Percentiles rank a stretch among this genome's conserved stretches.
phyloP scores from a whole-genome alignment of 2,329 filamentous ascomycete species.

The Lachnellula subtilissima region DNA sequence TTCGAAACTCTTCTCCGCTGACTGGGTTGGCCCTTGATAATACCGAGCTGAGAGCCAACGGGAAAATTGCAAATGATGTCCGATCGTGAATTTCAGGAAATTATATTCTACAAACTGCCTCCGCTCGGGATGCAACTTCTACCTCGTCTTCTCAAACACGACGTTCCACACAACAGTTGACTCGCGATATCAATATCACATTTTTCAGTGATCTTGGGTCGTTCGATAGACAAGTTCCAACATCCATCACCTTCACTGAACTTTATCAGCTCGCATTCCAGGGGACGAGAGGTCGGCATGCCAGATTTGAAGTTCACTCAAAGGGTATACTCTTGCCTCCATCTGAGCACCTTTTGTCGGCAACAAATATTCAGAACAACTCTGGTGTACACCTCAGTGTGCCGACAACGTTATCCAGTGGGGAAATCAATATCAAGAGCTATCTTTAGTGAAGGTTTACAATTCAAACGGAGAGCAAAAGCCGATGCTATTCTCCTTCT shows the following conservation, averaged over 20 bases:
- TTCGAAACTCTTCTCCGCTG: neutral
- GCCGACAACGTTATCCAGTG: neutral
- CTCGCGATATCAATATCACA: neutral
- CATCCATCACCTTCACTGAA: neutral
- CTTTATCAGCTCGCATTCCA: neutral
- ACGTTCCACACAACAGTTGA: no score
- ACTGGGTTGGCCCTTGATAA: constrained; percentile 1
- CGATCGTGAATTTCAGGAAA: neutral
- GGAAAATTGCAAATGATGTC: neutral
- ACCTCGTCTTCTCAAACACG: no score
- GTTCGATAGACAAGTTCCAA: neutral
- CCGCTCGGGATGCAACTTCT: neutral
- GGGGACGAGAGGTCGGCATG: neutral
- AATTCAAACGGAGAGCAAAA: neutral
- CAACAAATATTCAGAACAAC: neutral
- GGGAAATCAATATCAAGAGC: neutral
- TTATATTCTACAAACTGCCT: neutral
- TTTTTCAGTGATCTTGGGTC: neutral
- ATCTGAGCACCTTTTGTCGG: neutral
- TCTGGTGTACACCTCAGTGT: neutral
- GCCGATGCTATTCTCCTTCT: constrained; percentile 6
- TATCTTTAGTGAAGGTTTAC: neutral
- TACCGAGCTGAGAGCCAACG: neutral
- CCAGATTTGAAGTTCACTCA: neutral
- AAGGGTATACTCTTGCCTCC: neutral